These are phyloP conservation scores for Spongospora subterranea DNA, from an alignment of 208 protist species.

Conservation along the genomic window DNA sequence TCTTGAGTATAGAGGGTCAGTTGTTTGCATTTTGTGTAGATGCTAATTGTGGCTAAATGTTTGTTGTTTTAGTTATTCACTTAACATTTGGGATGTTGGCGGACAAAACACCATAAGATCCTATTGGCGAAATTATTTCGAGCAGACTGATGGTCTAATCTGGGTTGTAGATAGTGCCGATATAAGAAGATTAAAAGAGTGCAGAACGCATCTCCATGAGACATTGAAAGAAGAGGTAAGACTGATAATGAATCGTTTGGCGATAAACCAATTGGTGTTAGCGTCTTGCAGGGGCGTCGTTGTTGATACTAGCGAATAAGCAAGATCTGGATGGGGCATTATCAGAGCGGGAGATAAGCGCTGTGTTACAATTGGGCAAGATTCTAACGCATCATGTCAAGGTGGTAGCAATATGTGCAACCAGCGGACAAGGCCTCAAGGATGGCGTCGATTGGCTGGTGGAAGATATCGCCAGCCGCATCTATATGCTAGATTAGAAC, in stretches of 20 bases:
- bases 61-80: constrained; percentile 81
- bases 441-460: constrained; percentile 98
- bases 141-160: constrained; percentile 84
- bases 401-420: constrained; percentile 91
- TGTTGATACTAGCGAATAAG: constrained; percentile 99
- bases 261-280: constrained; percentile 64
- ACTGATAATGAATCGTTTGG: not conserved
- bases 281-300: constrained; percentile 93
- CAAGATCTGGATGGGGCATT: constrained; percentile 92
- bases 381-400: constrained; percentile 85
- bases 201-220: constrained; percentile 54
- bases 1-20: constrained; percentile 27
- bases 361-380: constrained; percentile 68
- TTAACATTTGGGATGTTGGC: constrained; percentile 99
- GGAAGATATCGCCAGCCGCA: constrained; percentile 89
- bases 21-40: not conserved
- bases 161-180: constrained; percentile 87
- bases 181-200: constrained; percentile 52
- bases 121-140: constrained; percentile 95
- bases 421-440: constrained; percentile 89
- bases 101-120: constrained; percentile 98
- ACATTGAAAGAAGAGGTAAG: constrained; percentile 57
- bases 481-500: constrained; percentile 83
- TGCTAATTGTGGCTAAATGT: constrained; percentile 37
- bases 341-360: constrained; percentile 66